A percentile compares a stretch with the other conserved stretches of the same genome.
These are phyloP conservation scores for Daldinia bambusicola DNA, from an alignment of 495 filamentous ascomycete species.

Conservation along the genomic window DNA sequence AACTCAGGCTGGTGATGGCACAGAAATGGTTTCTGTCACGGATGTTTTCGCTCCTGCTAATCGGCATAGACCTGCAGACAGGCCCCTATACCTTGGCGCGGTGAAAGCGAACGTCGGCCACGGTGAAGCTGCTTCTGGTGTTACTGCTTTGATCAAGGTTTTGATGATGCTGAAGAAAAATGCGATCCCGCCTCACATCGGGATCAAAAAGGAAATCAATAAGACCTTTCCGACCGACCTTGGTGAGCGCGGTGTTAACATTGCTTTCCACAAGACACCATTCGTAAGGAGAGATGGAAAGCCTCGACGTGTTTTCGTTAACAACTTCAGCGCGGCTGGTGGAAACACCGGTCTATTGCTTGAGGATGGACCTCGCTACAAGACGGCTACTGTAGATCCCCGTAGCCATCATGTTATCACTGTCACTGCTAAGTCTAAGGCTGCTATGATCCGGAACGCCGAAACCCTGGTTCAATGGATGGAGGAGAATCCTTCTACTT, in stretches of 20 bases:
- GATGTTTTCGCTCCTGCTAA: conserved; percentile 81
- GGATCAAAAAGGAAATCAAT: conserved; percentile 87
- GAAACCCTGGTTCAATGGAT: conserved; percentile 64
- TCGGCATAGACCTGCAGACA: conserved; percentile 69
- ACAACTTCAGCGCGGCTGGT: conserved; percentile 77
- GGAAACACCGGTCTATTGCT: conserved; percentile 72
- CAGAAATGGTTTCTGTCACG: conserved; percentile 81
- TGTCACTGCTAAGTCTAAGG: conserved; percentile 68
- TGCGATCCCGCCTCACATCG: conserved; percentile 83
- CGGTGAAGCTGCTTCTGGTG: conserved; percentile 87
- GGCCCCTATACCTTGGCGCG: conserved; percentile 82
- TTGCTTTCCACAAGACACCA: conserved; percentile 64
- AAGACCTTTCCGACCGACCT: conserved; percentile 82
- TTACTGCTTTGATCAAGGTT: conserved; percentile 84
- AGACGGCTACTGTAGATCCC: conserved; percentile 53
- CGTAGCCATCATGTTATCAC: conserved; percentile 65
- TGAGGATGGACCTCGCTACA: conserved; percentile 62
- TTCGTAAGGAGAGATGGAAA: conserved; percentile 71
- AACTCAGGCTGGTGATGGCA: conserved; percentile 82
- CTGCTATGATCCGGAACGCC: conserved; percentile 63
- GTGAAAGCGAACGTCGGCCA: conserved; percentile 93
- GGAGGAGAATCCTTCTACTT: conserved; percentile 60
- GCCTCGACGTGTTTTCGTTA: conserved; percentile 69
- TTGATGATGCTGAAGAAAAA: conserved; percentile 88
- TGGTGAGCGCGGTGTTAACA: conserved; percentile 77